Percentiles rank a stretch among this genome's conserved stretches.
Evolutionary conservation across 2,329 filamentous ascomycete genomes (phyloP).

Genomic region (Fusarium keratoplasticum): DNA sequence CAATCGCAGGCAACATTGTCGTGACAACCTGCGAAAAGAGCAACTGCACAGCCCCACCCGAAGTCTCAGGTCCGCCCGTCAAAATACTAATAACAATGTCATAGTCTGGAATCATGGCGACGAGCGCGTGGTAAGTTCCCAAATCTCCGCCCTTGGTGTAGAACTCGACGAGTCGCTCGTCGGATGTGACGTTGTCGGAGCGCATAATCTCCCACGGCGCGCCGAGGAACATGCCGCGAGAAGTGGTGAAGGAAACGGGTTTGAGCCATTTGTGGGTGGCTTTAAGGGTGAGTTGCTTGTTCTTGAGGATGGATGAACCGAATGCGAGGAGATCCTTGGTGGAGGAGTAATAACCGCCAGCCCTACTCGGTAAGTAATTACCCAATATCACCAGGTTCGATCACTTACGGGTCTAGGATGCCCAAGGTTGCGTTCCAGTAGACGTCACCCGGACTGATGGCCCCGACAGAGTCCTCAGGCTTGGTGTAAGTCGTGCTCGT

Average conservation of each 20-base stretch:
- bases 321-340: constrained; percentile 19
- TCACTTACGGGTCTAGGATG: constrained; percentile 8
- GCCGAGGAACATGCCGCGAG: background rate
- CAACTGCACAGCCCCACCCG: background rate
- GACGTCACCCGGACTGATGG: background rate
- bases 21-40: constrained; percentile 12
- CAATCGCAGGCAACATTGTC: background rate
- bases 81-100: constrained; percentile 7
- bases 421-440: constrained; percentile 12
- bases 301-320: constrained; percentile 4
- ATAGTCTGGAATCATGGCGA: constrained; percentile 15
- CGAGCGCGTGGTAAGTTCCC: constrained; percentile 7
- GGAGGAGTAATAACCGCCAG: constrained; percentile 11
- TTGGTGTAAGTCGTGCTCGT: constrained; percentile 11
- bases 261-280: constrained; percentile 8
- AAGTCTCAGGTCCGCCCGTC: background rate
- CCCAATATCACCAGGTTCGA: fast-evolving
- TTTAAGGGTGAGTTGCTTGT: background rate
- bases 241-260: background rate
- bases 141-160: constrained; percentile 11
- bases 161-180: constrained; percentile 6
- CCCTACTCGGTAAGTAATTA: background rate
- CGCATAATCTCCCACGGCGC: constrained; percentile 18
- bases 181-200: constrained; percentile 9
- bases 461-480: constrained; percentile 11